Percentiles rank a stretch among this genome's conserved stretches.
Conservation (phyloP, 1,284 basidiomycete genomes). For the Tilletiopsis washingtonensis region DNA sequence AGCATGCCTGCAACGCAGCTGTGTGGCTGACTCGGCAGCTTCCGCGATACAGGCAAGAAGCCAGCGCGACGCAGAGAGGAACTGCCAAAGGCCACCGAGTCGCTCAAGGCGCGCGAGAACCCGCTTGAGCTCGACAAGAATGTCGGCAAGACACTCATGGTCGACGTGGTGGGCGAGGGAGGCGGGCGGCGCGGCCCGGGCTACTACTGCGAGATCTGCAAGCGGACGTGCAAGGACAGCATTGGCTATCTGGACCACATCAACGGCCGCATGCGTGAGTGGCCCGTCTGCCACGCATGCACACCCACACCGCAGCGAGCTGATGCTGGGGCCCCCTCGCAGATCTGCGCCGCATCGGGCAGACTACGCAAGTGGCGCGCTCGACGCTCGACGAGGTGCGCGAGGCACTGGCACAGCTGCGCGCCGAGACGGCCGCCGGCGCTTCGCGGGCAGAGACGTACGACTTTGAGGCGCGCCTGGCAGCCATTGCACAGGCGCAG, state of each 20-base stretch:
- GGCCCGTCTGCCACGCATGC: slow-evolving; percentile 1
- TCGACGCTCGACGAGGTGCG: slow-evolving; percentile 88
- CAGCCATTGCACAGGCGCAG: slow-evolving; percentile 63
- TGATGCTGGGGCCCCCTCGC: no score
- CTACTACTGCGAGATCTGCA: slow-evolving; percentile 47
- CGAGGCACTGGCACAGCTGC: slow-evolving; percentile 74
- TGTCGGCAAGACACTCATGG: slow-evolving; percentile 37
- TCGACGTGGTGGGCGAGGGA: slow-evolving; percentile 23
- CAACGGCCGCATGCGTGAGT: slow-evolving; percentile 83
- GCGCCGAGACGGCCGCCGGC: slow-evolving; percentile 41
- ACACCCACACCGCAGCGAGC: no score
- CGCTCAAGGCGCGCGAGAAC: slow-evolving; percentile 26
- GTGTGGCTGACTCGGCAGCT: background rate
- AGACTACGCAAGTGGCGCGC: slow-evolving; percentile 80
- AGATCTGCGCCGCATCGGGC: slow-evolving; percentile 87
- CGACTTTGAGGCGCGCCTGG: slow-evolving; percentile 83
- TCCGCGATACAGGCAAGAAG: slow-evolving; percentile 23
- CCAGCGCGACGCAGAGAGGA: slow-evolving; percentile 24
- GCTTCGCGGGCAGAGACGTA: slow-evolving; percentile 51
- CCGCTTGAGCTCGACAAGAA: slow-evolving; percentile 37
- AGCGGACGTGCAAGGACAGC: slow-evolving; percentile 82
- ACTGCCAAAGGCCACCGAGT: slow-evolving; percentile 33
- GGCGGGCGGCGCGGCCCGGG: slow-evolving; percentile 38
- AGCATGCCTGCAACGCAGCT: background rate
- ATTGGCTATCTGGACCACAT: slow-evolving; percentile 90